phyloP scores from a whole-genome alignment of 1,284 basidiomycete genomes.

The Trametes sp. region DNA sequence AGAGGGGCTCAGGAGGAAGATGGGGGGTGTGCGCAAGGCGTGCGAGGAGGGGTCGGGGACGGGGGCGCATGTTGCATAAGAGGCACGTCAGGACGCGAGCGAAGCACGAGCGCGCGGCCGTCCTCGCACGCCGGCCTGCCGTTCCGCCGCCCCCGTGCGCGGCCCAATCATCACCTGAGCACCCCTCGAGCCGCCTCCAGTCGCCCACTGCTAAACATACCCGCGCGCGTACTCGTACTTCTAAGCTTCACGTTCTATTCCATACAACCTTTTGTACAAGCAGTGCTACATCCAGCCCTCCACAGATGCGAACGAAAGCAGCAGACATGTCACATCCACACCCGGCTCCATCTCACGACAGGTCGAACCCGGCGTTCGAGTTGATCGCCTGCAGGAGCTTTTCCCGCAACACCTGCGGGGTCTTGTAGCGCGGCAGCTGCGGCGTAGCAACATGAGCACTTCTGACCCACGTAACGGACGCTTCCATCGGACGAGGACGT shows the following conservation, averaged over 20 bases:
- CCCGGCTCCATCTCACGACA: constrained; percentile 58
- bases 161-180: constrained; percentile 1
- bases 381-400: constrained; percentile 90
- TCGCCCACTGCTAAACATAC: background rate
- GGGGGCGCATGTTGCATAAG: background rate
- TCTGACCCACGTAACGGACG: background rate
- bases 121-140: background rate
- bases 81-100: constrained; percentile 8
- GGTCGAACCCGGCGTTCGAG: constrained; percentile 88
- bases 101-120: constrained; percentile 7
- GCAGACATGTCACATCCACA: background rate
- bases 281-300: background rate
- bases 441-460: constrained; percentile 13
- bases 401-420: constrained; percentile 65
- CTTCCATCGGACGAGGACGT: constrained; percentile 14
- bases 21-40: background rate
- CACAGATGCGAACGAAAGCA: background rate
- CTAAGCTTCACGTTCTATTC: background rate
- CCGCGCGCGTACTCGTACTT: background rate
- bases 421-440: constrained; percentile 75
- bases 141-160: background rate
- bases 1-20: background rate
- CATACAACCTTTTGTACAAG: background rate
- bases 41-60: background rate
- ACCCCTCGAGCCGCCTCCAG: background rate